These are phyloP conservation scores for Candida endomychidarum DNA, from an alignment of 805 yeast species.

Conservation along the genomic window DNA sequence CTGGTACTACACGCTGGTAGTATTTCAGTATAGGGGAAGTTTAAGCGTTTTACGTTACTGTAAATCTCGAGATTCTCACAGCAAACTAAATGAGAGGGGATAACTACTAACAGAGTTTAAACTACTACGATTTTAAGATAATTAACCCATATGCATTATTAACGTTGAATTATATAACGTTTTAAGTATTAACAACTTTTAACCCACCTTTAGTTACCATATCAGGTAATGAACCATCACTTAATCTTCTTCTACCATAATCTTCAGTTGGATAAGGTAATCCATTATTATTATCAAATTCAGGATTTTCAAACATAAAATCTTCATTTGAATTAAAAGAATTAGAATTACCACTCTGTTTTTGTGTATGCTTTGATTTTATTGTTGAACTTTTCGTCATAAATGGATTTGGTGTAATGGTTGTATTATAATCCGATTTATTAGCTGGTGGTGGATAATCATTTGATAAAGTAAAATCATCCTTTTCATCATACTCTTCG, in stretches of 20 bases:
- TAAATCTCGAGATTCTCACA: no score
- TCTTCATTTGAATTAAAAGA: constrained; percentile 24
- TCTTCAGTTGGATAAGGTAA: constrained; percentile 24
- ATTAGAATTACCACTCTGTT: constrained; percentile 17
- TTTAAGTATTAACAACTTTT: constrained; percentile 46
- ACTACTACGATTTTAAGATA: no score
- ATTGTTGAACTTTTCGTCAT: constrained; percentile 22
- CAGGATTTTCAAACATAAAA: constrained; percentile 18
- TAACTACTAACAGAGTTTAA: no score
- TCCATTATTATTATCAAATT: constrained; percentile 4
- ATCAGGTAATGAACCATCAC: constrained; percentile 57
- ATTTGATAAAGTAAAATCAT: constrained; percentile 29
- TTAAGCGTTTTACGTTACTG: no score
- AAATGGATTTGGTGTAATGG: constrained; percentile 24
- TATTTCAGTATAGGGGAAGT: no score
- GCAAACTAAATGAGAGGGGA: no score
- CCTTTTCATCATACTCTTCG: constrained; percentile 42
- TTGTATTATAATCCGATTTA: constrained; percentile 12
- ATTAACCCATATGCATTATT: constrained; percentile 5
- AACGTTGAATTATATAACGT: constrained; percentile 7
- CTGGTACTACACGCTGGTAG: no score
- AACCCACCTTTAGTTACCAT: constrained; percentile 47
- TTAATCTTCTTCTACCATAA: constrained; percentile 48
- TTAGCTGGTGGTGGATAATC: constrained; percentile 24
- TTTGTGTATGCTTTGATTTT: constrained; percentile 17